These are phyloP conservation scores for Amaranthus cruentus DNA, from an alignment of 148 eudicot genomes.

Conservation along the genomic window DNA sequence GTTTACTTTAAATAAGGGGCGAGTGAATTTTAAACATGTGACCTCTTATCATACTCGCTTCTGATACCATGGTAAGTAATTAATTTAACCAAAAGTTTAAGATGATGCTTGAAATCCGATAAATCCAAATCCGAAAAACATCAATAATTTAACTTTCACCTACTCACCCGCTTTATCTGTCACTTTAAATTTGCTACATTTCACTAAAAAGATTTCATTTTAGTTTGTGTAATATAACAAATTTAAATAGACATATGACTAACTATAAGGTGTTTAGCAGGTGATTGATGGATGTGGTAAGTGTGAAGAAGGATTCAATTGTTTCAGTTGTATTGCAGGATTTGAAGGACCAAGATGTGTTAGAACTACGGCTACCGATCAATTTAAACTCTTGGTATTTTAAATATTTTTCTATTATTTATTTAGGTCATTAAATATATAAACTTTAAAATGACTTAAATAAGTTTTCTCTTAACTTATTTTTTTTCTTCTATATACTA, in stretches of 20 bases:
- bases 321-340: conserved; percentile 40
- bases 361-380: conserved; percentile 38
- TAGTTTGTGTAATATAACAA: no score
- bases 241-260: no score
- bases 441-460: background rate
- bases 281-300: conserved; percentile 26
- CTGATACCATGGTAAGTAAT: background rate
- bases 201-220: no score
- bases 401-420: background rate
- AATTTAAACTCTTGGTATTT: conserved; percentile 45
- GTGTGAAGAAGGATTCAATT: conserved; percentile 51
- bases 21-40: no score
- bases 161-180: no score
- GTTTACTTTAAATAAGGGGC: no score
- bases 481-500: background rate
- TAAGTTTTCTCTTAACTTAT: background rate
- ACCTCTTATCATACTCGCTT: background rate
- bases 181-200: no score
- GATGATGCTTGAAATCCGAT: no score
- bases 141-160: no score
- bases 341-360: conserved; percentile 39
- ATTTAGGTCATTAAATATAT: background rate
- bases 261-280: background rate
- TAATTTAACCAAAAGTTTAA: no score
- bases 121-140: no score